Base-by-base conservation (phyloP, 2,329 filamentous ascomycete genomes). In the Epichloe coenophiala region DNA sequence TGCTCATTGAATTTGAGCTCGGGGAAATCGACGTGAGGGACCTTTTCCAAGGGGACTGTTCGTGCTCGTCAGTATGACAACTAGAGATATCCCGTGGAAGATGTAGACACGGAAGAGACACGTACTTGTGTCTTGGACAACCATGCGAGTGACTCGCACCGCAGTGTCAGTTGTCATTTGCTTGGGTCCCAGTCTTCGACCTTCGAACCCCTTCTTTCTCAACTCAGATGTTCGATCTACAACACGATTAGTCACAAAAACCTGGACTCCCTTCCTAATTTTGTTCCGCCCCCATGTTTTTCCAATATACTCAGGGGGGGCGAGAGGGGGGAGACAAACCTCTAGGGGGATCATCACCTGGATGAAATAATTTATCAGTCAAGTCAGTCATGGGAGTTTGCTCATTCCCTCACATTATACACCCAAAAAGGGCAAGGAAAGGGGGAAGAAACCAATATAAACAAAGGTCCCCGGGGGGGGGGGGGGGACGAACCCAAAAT, bases 101-200 rank as follows among this genome's bases (percentile, higher is more conserved):
- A 13, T 19, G 13, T 39, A 48, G 33, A 9, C 9, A 7, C 11
- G 21, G 8, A 45, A 39, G 12, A 39, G 9, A 52, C 50, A 63
- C 77, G 56, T 68, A 94, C 90, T 78, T 71, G 85, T 85, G 57
- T 90, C 80, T 61, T 95, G 86, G 11, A 90, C 82, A 5, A 97
- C 86, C 59, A 94, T 84, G 57, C 93, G 80, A 35, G 93, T 97
- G 43, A 96, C 91, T 57, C 93, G 79, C 47, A 96, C 93, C 4
- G 93, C 93, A 19, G 93, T 98, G 65, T 98, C 93, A 4, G 93
- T 98, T 3, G 93, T 97, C 91, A 98, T 96, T 68, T 98, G 93
- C 59, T 90, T 84, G 7, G 91, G 88, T 0, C 93, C 93, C 33
- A 98, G 74, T 52, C 93, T 78, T 49, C 93, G 82, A 52, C 91